These are phyloP conservation scores for Turritis glabra DNA, from an alignment of 345 rosid species.

Conservation along the genomic window DNA sequence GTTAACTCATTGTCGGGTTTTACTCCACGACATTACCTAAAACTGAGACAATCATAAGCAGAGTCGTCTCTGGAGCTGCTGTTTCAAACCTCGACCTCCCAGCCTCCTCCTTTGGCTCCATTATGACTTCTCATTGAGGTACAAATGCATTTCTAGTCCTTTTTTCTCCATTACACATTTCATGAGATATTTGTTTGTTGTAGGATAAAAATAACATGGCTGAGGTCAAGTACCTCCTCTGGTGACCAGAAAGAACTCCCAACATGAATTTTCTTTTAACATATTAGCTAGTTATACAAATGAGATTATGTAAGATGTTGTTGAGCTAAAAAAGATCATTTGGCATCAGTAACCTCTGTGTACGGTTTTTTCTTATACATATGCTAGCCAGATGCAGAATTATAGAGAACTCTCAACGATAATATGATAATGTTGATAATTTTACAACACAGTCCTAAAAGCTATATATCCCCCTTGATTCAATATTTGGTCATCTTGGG, in stretches of 20 bases:
- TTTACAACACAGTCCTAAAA: not conserved
- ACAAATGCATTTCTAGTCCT: not conserved
- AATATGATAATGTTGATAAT: not conserved
- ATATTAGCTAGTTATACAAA: too few species aligned
- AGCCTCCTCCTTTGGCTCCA: conserved; percentile 53
- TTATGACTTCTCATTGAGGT: conserved; percentile 64
- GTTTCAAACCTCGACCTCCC: conserved; percentile 25
- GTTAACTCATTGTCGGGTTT: not conserved
- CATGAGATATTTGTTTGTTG: not conserved
- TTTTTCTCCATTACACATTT: not conserved
- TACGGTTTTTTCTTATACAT: too few species aligned
- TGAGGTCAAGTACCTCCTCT: conserved; percentile 31
- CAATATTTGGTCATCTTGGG: not conserved
- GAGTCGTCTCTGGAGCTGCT: conserved; percentile 19
- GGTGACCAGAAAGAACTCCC: too few species aligned
- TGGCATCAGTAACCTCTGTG: too few species aligned
- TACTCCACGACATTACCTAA: conserved; percentile 45
- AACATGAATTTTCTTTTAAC: too few species aligned
- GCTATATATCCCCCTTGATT: not conserved
- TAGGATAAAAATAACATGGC: too few species aligned
- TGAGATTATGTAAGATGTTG: too few species aligned
- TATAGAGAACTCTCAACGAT: too few species aligned
- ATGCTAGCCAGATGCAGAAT: too few species aligned
- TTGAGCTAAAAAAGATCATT: too few species aligned
- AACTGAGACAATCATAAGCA: conserved; percentile 40